These are phyloP conservation scores for Tagetes patula DNA, from an alignment of 129 eudicot species.

Conservation along the genomic window DNA sequence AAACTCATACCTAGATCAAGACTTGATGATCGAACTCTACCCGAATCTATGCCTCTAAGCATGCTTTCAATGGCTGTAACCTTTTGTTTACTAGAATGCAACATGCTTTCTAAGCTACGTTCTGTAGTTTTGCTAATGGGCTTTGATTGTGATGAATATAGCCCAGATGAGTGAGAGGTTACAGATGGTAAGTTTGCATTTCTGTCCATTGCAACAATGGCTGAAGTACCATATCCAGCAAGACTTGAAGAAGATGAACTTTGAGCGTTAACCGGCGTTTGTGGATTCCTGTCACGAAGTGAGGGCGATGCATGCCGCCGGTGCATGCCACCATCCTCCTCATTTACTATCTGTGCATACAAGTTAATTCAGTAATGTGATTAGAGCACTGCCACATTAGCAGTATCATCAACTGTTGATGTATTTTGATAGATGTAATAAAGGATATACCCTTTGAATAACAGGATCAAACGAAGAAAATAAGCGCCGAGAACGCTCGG, in stretches of 20 bases:
- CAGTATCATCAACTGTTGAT: background rate
- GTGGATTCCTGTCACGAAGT: constrained; percentile 80
- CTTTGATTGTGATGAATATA: constrained; percentile 68
- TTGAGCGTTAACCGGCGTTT: constrained; percentile 46
- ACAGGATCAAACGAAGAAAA: constrained; percentile 84
- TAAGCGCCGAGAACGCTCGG: constrained; percentile 89
- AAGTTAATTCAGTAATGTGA: background rate
- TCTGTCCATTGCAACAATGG: constrained; percentile 97
- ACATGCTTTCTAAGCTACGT: constrained; percentile 89
- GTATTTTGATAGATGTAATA: background rate
- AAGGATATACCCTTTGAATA: constrained; percentile 75
- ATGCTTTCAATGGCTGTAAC: constrained; percentile 96
- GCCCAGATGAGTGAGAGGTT: constrained; percentile 70
- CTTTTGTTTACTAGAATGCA: constrained; percentile 92
- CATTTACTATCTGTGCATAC: constrained; percentile 66
- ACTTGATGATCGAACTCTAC: constrained; percentile 78
- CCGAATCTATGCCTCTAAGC: constrained; percentile 90
- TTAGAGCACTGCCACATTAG: background rate
- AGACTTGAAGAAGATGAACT: constrained; percentile 52
- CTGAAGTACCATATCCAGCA: constrained; percentile 96
- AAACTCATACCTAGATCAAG: constrained; percentile 75
- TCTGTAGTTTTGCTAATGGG: constrained; percentile 54
- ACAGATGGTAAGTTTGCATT: constrained; percentile 63
- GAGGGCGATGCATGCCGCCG: constrained; percentile 94
- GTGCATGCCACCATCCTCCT: constrained; percentile 93